Conservation (phyloP, 345 rosid genomes). For the Limnanthes douglasii region DNA sequence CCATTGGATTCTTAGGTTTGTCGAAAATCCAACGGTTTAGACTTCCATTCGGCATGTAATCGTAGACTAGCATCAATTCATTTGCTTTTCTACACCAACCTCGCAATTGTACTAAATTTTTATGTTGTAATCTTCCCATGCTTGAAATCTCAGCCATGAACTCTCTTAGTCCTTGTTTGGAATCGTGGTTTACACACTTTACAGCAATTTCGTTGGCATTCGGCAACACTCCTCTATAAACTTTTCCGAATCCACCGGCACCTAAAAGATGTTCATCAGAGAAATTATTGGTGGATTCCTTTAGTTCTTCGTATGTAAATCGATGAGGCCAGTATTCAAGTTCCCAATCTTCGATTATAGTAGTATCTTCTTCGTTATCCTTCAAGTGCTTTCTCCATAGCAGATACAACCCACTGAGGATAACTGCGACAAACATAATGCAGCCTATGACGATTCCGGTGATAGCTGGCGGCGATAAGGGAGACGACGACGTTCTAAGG, state of each 20-base stretch:
- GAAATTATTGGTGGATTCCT: constrained; percentile 41
- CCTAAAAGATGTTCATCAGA: constrained; percentile 55
- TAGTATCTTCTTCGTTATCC: constrained; percentile 42
- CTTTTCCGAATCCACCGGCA: constrained; percentile 72
- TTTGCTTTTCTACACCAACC: constrained; percentile 82
- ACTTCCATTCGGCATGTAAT: constrained; percentile 82
- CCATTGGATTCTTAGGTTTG: constrained; percentile 30
- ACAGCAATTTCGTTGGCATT: constrained; percentile 53
- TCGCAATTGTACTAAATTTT: constrained; percentile 62
- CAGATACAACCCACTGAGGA: constrained; percentile 20
- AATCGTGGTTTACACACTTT: constrained; percentile 75
- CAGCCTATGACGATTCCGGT: constrained; percentile 55
- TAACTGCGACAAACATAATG: constrained; percentile 18
- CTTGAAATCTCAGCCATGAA: constrained; percentile 97
- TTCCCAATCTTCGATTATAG: constrained; percentile 73
- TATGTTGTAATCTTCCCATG: constrained; percentile 79
- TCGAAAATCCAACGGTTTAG: constrained; percentile 62
- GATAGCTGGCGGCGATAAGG: constrained; percentile 43
- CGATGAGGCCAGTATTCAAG: constrained; percentile 89
- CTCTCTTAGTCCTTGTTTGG: constrained; percentile 78
- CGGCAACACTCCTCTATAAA: constrained; percentile 39
- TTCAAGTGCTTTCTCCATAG: constrained; percentile 25
- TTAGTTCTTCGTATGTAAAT: constrained; percentile 64
- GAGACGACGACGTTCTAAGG: constrained; percentile 20
- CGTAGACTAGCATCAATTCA: constrained; percentile 70